Base-by-base conservation (phyloP, 345 rosid species). In the Anastatica hierochuntica region DNA sequence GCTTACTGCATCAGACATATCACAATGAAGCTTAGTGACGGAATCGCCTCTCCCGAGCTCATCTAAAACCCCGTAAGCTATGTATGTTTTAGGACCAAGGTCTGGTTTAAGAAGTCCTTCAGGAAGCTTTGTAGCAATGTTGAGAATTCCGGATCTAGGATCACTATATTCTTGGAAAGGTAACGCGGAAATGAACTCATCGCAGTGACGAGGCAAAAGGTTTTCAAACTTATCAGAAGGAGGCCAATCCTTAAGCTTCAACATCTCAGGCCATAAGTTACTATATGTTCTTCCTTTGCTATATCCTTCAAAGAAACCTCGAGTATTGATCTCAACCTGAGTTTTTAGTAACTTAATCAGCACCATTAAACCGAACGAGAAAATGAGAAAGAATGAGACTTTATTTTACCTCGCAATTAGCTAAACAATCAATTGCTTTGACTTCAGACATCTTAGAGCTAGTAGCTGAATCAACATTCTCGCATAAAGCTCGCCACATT, bases 31-130 rank as follows among this genome's bases (percentile, higher is more conserved):
- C 62, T 84, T 90, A 37, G 96, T 84, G 19, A 87, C 92, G 1
- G 98, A 92, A 68, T 92, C 98, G 18, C 97, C 98, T 73, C 98
- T 73, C 49, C 97, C 86, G n/a, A 92, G 90, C 77, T 92, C 98
- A 38, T 81, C 80, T 1, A 43, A 37, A 31, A 60, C 31, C 8
- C 98, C 98, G 45, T 92, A 92, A 8, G 96, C 98, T 58, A 92
- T 83, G 53, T 92, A 92, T 2, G 98, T 79, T 62, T 92, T 92
- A 1, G 98, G 98, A 37, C 98, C 98, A 78, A 92, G 40, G 74
- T 92, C 98, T 3, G 96, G 94, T 69, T 92, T 79, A 56, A 92
- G 53, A 29, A 82, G 48, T 23, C 50, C 58, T 10, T 74, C 33
- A 13, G 98, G 98, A 60, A 88, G 65, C 78, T 82, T 84, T 19